A percentile compares a stretch with the other conserved stretches of the same genome.
Evolutionary conservation across 306 rosid species (phyloP).

Genomic region (Calophaca sinica): DNA sequence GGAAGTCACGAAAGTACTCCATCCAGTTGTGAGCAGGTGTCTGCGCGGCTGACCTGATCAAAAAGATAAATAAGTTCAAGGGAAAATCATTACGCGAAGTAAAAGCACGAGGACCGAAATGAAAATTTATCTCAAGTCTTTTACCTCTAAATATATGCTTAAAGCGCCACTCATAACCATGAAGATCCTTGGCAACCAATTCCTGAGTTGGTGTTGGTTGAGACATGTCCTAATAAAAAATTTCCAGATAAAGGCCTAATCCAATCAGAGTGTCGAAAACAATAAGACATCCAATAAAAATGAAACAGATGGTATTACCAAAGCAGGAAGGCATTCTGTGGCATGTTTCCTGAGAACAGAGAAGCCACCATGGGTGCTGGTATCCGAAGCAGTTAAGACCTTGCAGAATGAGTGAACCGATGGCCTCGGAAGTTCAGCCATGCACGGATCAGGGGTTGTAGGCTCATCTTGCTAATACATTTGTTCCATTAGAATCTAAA

Average conservation of each 20-base stretch:
- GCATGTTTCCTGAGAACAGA: conserved; percentile 95
- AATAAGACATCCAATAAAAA: conserved; percentile 17
- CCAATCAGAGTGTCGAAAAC: neutral
- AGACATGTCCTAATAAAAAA: conserved; percentile 71
- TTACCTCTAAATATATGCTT: conserved; percentile 96
- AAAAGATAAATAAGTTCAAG: conserved; percentile 31
- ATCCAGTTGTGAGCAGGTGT: conserved; percentile 95
- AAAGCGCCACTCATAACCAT: conserved; percentile 94
- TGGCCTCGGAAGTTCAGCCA: conserved; percentile 56
- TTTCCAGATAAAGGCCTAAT: neutral
- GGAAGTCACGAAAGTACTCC: conserved; percentile 98
- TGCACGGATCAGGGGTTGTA: conserved; percentile 56
- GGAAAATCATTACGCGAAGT: conserved; percentile 27
- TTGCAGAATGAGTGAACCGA: conserved; percentile 74
- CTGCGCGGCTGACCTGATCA: conserved; percentile 94
- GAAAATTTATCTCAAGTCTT: conserved; percentile 1
- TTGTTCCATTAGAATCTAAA: conserved; percentile 42
- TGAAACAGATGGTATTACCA: conserved; percentile 57
- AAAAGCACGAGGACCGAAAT: conserved; percentile 24
- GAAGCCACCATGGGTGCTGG: conserved; percentile 98
- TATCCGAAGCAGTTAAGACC: conserved; percentile 92
- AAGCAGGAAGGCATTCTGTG: conserved; percentile 87
- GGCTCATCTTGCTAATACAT: conserved; percentile 73
- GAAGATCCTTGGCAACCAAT: conserved; percentile 90
- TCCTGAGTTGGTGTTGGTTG: conserved; percentile 93